These are phyloP conservation scores for Phytophthora pinifolia DNA, from an alignment of 352 stramenopile species.

Conservation along the genomic window DNA sequence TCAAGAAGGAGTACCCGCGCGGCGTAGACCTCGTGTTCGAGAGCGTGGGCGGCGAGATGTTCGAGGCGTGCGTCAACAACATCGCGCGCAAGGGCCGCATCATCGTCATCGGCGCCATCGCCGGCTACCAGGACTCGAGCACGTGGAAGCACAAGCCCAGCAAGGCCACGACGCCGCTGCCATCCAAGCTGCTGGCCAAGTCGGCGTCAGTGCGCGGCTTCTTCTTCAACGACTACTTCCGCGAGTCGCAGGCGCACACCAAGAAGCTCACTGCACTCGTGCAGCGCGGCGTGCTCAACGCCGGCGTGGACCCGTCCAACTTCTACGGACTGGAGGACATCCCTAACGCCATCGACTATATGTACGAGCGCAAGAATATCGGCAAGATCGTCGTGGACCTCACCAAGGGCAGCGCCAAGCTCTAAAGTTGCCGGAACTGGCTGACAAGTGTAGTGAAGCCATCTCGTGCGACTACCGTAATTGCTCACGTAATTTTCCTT, in stretches of 20 bases:
- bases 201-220: slow-evolving; percentile 55
- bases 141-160: slow-evolving; percentile 33
- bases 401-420: slow-evolving; percentile 31
- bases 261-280: slow-evolving; percentile 54
- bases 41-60: slow-evolving; percentile 57
- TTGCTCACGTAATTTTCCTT: slow-evolving; percentile 14
- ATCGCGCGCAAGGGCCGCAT: slow-evolving; percentile 56
- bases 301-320: slow-evolving; percentile 43
- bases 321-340: slow-evolving; percentile 67
- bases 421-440: slow-evolving; percentile 13
- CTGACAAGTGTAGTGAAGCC: slow-evolving; percentile 17
- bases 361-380: slow-evolving; percentile 78
- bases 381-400: slow-evolving; percentile 85
- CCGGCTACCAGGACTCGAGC: slow-evolving; percentile 46
- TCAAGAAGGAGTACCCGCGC: slow-evolving; percentile 72
- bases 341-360: slow-evolving; percentile 63
- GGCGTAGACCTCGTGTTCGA: slow-evolving; percentile 72
- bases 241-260: slow-evolving; percentile 41
- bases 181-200: slow-evolving; percentile 36
- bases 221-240: slow-evolving; percentile 41
- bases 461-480: slow-evolving; percentile 6
- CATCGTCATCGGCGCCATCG: slow-evolving; percentile 61
- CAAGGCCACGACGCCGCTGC: slow-evolving; percentile 30
- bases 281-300: slow-evolving; percentile 47
- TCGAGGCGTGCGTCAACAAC: slow-evolving; percentile 54